Percentiles rank a stretch among this genome's conserved stretches.
Conservation (phyloP, 1,284 basidiomycete genomes). For the Boletellus deceptivus region DNA sequence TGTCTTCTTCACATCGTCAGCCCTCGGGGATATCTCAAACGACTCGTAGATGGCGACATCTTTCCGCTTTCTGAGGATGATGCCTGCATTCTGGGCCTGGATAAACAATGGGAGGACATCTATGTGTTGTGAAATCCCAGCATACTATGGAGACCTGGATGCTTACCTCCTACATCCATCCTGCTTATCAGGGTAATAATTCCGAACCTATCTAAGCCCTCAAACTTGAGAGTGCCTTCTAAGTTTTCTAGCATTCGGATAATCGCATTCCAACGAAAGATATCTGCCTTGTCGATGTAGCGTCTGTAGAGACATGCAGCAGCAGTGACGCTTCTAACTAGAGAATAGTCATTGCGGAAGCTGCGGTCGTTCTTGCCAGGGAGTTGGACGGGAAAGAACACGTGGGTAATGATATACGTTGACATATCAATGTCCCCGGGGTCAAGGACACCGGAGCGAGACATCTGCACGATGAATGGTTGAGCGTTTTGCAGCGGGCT, state of each 20-base stretch:
- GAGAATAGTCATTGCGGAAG: too few species aligned
- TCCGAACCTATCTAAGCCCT: not conserved
- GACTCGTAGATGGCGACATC: slow-evolving; percentile 30
- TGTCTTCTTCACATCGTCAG: slow-evolving; percentile 11
- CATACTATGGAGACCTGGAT: too few species aligned
- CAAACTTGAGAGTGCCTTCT: too few species aligned
- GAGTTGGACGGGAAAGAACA: too few species aligned
- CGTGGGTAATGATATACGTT: too few species aligned
- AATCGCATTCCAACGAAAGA: not conserved
- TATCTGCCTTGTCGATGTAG: not conserved
- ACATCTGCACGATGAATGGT: slow-evolving; percentile 19
- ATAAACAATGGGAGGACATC: slow-evolving; percentile 30
- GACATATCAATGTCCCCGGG: not conserved
- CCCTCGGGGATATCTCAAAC: slow-evolving; percentile 17
- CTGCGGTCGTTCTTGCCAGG: too few species aligned
- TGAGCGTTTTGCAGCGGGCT: too few species aligned
- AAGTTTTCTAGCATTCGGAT: not conserved
- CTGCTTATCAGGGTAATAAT: not conserved
- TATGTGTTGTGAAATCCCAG: not conserved
- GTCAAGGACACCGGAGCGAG: slow-evolving; percentile 27
- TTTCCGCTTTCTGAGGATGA: slow-evolving; percentile 29
- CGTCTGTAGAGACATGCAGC: not conserved
- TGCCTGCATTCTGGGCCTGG: not conserved
- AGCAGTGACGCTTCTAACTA: too few species aligned
- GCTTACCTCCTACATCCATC: slow-evolving; percentile 14